Base-by-base conservation (phyloP, 768 basidiomycete genomes). In the Daedalea quercina region DNA sequence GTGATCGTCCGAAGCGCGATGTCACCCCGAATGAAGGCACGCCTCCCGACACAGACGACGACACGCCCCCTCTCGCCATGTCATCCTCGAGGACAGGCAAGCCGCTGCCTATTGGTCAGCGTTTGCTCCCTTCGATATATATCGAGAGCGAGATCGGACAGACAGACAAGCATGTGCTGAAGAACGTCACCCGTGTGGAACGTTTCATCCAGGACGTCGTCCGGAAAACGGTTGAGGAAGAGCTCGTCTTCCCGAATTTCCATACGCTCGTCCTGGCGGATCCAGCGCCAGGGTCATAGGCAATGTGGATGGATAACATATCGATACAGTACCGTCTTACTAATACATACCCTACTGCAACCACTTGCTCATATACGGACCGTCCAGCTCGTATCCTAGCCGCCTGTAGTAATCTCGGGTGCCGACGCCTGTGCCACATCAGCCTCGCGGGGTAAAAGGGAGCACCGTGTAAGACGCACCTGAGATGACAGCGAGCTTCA, bases 61-160 rank as follows among this genome's bases (percentile, higher is more conserved):
- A 84, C 17, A 65, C 70, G 6, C 64, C 59, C 3, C 48, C 66
- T 1, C 53, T 56, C 19, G 55, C 66, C 20, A 64, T 67, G 9
- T 69, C 66, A 4, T 70, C 72, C 34, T 67, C 67, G 37, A 73
- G 78, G 15, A 69, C 76, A 0, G 69, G 76, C 9, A 91, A 91
- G 62, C 84, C 84, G 24, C 70, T 88, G 12, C 87, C 90, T 1
- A 76, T 88, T 6, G 93, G 94, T 0, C 85, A 88, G 60, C 78
- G 93, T 25, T 70, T 99, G 13, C 72, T 99, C 20, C 91, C 91
- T 0, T 81, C 82, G 12, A 90, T 96, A 41, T 80, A 84, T 60
- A 94, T 98, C 68, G 95, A 98, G 70, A 93, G 90, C 63, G 94
- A 97, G 73, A 95, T 98, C 47, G 95, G 95, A 2, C 90, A 97